Conservation (phyloP, 768 basidiomycete genomes). For the Amanita jacksonii region DNA sequence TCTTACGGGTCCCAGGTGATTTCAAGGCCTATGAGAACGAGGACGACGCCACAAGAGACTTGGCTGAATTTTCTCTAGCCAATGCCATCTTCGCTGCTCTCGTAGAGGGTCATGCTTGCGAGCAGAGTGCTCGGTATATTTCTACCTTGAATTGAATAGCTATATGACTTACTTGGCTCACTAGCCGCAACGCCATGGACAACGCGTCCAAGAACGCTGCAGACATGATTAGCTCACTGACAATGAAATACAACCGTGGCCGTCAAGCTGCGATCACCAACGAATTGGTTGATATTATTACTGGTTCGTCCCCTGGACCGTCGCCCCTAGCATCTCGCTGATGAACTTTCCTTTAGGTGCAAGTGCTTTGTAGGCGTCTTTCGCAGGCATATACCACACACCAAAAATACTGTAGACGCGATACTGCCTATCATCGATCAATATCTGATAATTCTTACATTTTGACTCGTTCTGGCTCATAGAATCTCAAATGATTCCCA, state of each 20-base stretch:
- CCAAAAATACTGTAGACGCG: slow-evolving; percentile 8
- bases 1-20: slow-evolving; percentile 39
- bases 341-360: slow-evolving; percentile 24
- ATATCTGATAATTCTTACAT: slow-evolving; percentile 2
- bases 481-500: background rate
- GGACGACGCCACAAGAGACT: slow-evolving; percentile 88
- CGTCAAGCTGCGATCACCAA: slow-evolving; percentile 97
- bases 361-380: slow-evolving; percentile 28
- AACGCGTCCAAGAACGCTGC: slow-evolving; percentile 97
- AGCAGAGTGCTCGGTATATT: slow-evolving; percentile 78
- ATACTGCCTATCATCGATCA: slow-evolving; percentile 9
- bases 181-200: slow-evolving; percentile 97
- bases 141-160: background rate
- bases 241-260: slow-evolving; percentile 97
- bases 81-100: slow-evolving; percentile 94
- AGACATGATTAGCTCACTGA: slow-evolving; percentile 83
- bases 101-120: slow-evolving; percentile 92
- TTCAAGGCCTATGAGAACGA: slow-evolving; percentile 98
- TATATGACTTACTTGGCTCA: no score
- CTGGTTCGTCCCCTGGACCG: slow-evolving; percentile 42
- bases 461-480: no score
- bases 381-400: slow-evolving; percentile 3
- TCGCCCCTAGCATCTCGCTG: background rate
- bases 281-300: slow-evolving; percentile 88
- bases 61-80: slow-evolving; percentile 92